Evolutionary conservation across 768 basidiomycete species (phyloP).

Genomic region (Crucibulum laeve): DNA sequence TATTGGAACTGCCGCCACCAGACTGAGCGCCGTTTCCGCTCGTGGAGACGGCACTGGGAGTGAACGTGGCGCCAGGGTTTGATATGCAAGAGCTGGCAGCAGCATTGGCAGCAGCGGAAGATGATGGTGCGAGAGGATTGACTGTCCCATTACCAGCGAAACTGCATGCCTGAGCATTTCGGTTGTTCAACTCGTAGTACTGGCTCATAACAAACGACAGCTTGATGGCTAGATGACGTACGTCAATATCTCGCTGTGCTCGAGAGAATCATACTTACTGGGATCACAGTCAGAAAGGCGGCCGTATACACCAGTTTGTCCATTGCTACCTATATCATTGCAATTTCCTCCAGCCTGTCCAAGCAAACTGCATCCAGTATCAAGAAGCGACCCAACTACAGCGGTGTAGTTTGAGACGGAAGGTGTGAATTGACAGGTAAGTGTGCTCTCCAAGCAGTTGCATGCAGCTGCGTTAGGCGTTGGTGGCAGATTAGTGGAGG

Average conservation of each 20-base stretch:
- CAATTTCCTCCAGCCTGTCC: constrained; percentile 61
- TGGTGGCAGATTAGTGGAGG: constrained; percentile 68
- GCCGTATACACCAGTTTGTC: constrained; percentile 74
- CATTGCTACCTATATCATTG: constrained; percentile 66
- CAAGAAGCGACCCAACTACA: constrained; percentile 56
- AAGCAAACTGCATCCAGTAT: constrained; percentile 74
- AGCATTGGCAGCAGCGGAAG: constrained; percentile 41
- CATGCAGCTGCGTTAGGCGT: constrained; percentile 85
- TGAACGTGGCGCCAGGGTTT: constrained; percentile 57
- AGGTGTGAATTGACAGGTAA: constrained; percentile 75
- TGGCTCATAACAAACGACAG: constrained; percentile 80
- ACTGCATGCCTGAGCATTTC: constrained; percentile 60
- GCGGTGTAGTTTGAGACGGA: constrained; percentile 53
- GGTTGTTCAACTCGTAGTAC: constrained; percentile 64
- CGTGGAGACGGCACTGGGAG: constrained; percentile 44
- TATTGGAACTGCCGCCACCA: constrained; percentile 10
- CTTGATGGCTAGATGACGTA: constrained; percentile 52
- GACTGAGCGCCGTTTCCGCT: constrained; percentile 16
- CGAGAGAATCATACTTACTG: constrained; percentile 36
- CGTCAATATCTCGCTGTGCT: constrained; percentile 4
- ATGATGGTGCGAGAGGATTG: constrained; percentile 49
- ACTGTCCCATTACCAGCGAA: constrained; percentile 85
- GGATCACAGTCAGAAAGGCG: constrained; percentile 75
- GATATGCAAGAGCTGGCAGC: constrained; percentile 67
- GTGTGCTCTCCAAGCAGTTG: constrained; percentile 59